Conservation (phyloP, 306 rosid genomes). For the Lathyrus tuberosus region DNA sequence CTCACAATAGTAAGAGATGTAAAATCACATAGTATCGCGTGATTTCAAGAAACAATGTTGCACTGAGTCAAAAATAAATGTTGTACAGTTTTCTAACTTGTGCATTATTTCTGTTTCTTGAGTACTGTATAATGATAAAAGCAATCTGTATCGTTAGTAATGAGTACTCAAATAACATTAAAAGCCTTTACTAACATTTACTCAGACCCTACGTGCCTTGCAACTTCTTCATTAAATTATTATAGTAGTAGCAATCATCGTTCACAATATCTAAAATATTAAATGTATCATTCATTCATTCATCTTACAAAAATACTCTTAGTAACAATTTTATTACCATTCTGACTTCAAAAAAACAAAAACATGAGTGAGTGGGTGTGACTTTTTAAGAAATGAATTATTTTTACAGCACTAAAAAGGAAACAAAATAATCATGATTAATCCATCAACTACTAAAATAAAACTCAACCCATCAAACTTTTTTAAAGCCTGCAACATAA, state of each 20-base stretch:
- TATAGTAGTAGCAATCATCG: too few relatives aligned
- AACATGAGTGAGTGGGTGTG: neutral
- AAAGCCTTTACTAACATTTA: neutral
- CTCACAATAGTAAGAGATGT: too few relatives aligned
- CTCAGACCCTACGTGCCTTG: too few relatives aligned
- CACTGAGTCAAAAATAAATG: neutral
- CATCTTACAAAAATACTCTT: too few relatives aligned
- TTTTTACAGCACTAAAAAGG: conserved; percentile 12
- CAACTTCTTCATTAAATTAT: too few relatives aligned
- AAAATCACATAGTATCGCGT: too few relatives aligned
- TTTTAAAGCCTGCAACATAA: conserved; percentile 41
- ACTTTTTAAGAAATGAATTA: conserved; percentile 22
- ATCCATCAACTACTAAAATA: conserved; percentile 31
- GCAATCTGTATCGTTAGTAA: neutral
- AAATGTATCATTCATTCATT: too few relatives aligned
- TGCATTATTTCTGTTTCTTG: neutral
- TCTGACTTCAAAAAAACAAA: conserved; percentile 22
- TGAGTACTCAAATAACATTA: neutral
- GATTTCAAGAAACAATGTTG: too few relatives aligned
- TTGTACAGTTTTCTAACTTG: neutral
- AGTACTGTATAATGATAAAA: neutral
- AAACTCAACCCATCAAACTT: conserved; percentile 33
- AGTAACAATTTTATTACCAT: neutral
- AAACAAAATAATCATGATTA: conserved; percentile 7
- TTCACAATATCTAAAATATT: too few relatives aligned